Evolutionary conservation across 257 asterid species (phyloP).

Genomic region (Nicotiana paniculata): DNA sequence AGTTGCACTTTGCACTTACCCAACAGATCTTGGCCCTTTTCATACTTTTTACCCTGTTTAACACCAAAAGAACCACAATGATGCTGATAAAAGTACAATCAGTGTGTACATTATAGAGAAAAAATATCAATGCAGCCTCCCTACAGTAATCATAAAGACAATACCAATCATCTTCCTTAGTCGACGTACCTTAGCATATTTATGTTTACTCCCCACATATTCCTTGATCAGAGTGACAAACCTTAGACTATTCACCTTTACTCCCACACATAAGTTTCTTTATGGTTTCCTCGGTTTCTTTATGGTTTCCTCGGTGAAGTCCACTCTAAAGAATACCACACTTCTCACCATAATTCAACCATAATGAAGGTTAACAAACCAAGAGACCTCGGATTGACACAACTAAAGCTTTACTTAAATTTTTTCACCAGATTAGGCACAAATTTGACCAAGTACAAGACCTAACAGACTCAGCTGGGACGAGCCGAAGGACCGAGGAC

Average conservation of each 20-base stretch:
- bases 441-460: not conserved
- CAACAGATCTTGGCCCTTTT: no score
- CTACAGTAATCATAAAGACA: not conserved
- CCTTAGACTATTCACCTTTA: not conserved
- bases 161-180: not conserved
- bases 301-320: not conserved
- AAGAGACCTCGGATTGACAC: not conserved
- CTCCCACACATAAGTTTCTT: not conserved
- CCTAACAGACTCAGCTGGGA: not conserved
- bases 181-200: not conserved
- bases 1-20: no score
- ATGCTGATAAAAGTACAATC: not conserved
- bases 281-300: not conserved
- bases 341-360: not conserved
- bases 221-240: not conserved
- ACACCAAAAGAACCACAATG: no score
- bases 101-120: not conserved
- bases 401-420: not conserved
- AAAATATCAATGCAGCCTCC: not conserved
- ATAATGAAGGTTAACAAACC: not conserved
- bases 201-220: not conserved
- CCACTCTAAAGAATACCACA: not conserved
- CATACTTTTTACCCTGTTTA: no score
- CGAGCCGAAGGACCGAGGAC: not conserved
- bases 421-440: not conserved